Conservation (phyloP, 257 asterid species). For the Nicotiana undulata region DNA sequence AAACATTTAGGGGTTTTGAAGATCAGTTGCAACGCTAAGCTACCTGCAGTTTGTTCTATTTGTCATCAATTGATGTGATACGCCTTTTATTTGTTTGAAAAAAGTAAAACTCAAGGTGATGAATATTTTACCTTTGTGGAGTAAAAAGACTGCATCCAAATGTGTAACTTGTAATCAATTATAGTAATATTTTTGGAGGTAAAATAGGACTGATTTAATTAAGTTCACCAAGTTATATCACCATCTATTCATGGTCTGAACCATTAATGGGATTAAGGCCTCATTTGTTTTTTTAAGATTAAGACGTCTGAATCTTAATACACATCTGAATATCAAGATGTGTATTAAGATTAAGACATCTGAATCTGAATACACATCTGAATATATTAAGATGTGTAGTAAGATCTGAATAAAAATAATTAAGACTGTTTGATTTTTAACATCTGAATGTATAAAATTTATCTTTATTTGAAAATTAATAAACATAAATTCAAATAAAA, state of each 20-base stretch:
- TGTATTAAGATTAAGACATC: too few species aligned
- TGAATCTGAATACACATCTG: too few species aligned
- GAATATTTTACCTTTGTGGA: neutral
- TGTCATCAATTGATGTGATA: neutral
- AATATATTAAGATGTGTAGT: too few species aligned
- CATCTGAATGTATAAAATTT: too few species aligned
- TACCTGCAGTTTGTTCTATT: conserved; percentile 1
- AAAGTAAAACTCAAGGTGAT: neutral
- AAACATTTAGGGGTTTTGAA: neutral
- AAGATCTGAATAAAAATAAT: too few species aligned
- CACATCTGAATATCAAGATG: too few species aligned
- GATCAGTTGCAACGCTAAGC: neutral
- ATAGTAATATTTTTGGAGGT: neutral
- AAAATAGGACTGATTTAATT: neutral
- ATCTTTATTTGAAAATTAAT: too few species aligned
- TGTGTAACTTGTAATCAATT: neutral
- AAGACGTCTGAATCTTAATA: too few species aligned
- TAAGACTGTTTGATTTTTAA: too few species aligned
- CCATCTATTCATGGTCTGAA: neutral
- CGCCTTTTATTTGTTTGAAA: neutral
- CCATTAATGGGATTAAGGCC: neutral
- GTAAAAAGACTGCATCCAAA: neutral
- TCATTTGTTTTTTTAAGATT: too few species aligned
- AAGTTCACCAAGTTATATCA: neutral
- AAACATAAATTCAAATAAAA: too few species aligned